Percentiles rank a stretch among this genome's conserved stretches.
Evolutionary conservation across 208 protist species (phyloP).

Genomic region (Crithidia expoeki): DNA sequence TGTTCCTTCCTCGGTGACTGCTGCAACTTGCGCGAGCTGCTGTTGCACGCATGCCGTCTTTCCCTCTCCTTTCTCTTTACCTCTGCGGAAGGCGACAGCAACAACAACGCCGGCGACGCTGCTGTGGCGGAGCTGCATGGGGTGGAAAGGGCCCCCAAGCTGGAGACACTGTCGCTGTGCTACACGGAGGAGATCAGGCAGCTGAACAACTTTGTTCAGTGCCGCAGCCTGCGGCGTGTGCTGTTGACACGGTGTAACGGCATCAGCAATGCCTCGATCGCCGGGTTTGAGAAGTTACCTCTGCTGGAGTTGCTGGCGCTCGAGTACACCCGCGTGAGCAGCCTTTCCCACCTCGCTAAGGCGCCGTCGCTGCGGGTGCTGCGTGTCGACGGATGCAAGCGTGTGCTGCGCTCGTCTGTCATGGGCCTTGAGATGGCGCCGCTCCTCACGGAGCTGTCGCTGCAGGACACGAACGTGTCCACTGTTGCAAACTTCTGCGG

Average conservation of each 20-base stretch:
- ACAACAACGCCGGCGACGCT: background rate
- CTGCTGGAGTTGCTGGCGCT: conserved; percentile 45
- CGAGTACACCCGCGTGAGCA: conserved; percentile 68
- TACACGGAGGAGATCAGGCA: conserved; percentile 50
- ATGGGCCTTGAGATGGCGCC: conserved; percentile 48
- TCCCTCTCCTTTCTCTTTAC: conserved; percentile 6
- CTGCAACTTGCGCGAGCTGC: conserved; percentile 40
- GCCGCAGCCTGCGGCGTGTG: conserved; percentile 45
- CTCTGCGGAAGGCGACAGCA: background rate
- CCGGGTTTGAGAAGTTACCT: conserved; percentile 46
- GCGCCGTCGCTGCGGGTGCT: conserved; percentile 41
- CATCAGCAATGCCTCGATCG: conserved; percentile 45
- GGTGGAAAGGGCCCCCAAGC: conserved; percentile 41
- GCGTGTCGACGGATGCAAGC: conserved; percentile 60
- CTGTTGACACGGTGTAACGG: conserved; percentile 64
- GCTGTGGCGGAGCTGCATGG: conserved; percentile 32
- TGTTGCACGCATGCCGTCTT: conserved; percentile 63
- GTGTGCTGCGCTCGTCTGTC: conserved; percentile 57
- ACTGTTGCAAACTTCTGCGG: conserved; percentile 54
- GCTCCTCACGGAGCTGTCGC: conserved; percentile 48
- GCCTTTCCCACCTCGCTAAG: conserved; percentile 35
- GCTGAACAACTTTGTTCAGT: conserved; percentile 42
- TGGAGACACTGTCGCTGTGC: conserved; percentile 57
- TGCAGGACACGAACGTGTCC: conserved; percentile 62
- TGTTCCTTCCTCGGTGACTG: conserved; percentile 50